Evolutionary conservation across 2,329 filamentous ascomycete species (phyloP).

Genomic region (Beauveria asiatica): DNA sequence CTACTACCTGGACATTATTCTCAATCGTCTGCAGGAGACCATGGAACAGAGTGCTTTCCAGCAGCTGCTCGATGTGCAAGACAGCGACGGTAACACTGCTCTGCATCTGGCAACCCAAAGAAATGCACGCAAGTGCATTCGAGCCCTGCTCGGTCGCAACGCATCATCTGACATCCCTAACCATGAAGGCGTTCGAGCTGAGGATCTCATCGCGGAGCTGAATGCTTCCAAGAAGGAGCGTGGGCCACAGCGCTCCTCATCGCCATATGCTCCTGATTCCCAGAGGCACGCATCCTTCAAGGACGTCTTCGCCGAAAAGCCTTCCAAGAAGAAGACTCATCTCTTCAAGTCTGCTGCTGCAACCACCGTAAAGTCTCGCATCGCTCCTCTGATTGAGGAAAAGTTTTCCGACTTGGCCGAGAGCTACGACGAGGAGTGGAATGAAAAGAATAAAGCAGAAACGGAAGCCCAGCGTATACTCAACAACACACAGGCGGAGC

Average conservation of each 20-base stretch:
- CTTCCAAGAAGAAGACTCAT: slow-evolving; percentile 31
- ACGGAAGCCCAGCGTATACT: slow-evolving; percentile 59
- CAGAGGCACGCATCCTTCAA: slow-evolving; percentile 46
- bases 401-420: slow-evolving; percentile 63
- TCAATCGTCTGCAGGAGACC: slow-evolving; percentile 77
- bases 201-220: slow-evolving; percentile 69
- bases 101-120: slow-evolving; percentile 66
- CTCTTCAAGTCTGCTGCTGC: slow-evolving; percentile 56
- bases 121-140: slow-evolving; percentile 82
- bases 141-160: slow-evolving; percentile 68
- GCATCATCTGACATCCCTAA: slow-evolving; percentile 80
- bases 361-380: slow-evolving; percentile 59
- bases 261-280: slow-evolving; percentile 55
- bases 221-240: slow-evolving; percentile 63
- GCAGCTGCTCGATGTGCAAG: slow-evolving; percentile 69
- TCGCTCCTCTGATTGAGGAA: slow-evolving; percentile 60
- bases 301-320: slow-evolving; percentile 37
- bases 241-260: slow-evolving; percentile 67
- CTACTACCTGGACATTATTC: slow-evolving; percentile 86
- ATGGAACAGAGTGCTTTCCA: slow-evolving; percentile 70
- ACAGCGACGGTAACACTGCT: slow-evolving; percentile 84
- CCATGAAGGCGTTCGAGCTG: slow-evolving; percentile 70
- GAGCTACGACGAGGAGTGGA: slow-evolving; percentile 66
- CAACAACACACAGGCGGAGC: slow-evolving; percentile 58
- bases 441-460: slow-evolving; percentile 63